Base-by-base conservation (phyloP, 768 basidiomycete genomes). In the Termitomyces heimii region DNA sequence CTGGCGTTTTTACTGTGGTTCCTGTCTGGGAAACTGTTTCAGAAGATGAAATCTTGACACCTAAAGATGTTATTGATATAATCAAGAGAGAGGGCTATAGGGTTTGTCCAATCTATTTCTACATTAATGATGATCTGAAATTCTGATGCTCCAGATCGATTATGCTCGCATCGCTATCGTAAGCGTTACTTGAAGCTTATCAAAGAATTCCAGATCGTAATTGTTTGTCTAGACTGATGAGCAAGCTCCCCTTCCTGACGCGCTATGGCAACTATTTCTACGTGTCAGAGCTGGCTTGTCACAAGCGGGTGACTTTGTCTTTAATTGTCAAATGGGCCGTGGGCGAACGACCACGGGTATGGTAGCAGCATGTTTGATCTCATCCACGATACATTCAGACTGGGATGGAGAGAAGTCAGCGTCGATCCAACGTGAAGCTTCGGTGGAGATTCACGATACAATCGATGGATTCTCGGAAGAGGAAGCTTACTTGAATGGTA, bases 321-420 rank as follows among this genome's bases (percentile, higher is more conserved):
- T 97, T 76, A 98, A 98, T 64, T 99, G 97, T 70, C 97, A 98
- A 71, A 96, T 98, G 94, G 92, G 92, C 24, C 77, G 89, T 55
- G 89, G 86, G 16, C 79, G 89, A 39, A 99, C 97, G 6, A 99
- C 97, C 0, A 98, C 94, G 0, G 97, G 97, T 5, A 98, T 98
- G 94, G 83, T 94, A 56, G 85, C 87, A 26, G 92, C 92, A 0
- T 91, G 87, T 55, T 75, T 98, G 26, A 90, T 97, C 53, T 88
- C 93, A 12, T 90, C 84, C 2, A 82, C 82, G 9, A 74, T 81
- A 71, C 75, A 78, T 50, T 52, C 51, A 9, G 51, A 52, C 26
- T 88, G 88, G 84, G 68, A 74, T 42, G 77, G 72, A 29, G 71
- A 76, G 54, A 75, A 79, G 50, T 70, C 70, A 29, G 70, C 72